Conservation (phyloP, 768 basidiomycete species). For the Mycena albidolilacea region DNA sequence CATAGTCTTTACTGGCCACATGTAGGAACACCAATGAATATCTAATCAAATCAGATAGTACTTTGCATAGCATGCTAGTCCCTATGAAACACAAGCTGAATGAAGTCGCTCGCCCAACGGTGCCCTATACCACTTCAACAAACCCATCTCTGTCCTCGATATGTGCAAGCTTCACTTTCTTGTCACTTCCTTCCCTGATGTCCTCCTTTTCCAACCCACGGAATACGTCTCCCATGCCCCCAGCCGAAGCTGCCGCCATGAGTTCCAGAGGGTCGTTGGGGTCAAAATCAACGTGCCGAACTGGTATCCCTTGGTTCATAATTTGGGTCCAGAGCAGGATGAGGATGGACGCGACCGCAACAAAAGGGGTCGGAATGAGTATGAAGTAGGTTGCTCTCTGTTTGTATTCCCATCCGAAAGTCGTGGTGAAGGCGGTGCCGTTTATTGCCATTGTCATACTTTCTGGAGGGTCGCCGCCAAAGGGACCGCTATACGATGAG, state of each 20-base stretch:
- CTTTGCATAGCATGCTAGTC: no score
- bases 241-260: slow-evolving; percentile 30
- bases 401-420: slow-evolving; percentile 16
- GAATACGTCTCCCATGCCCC: slow-evolving; percentile 17
- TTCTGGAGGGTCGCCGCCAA: not conserved
- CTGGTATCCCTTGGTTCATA: not conserved
- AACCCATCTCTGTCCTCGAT: slow-evolving; percentile 9
- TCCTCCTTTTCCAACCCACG: slow-evolving; percentile 1
- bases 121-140: slow-evolving; percentile 1
- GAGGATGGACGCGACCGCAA: slow-evolving; percentile 14
- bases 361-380: slow-evolving; percentile 14
- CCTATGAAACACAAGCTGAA: no score
- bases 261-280: slow-evolving; percentile 17
- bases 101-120: no score
- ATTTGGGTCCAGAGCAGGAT: slow-evolving; percentile 14
- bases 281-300: slow-evolving; percentile 7
- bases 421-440: not conserved
- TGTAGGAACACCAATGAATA: no score
- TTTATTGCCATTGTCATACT: not conserved
- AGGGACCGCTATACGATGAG: not conserved
- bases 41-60: no score
- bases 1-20: no score
- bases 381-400: not conserved
- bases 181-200: slow-evolving; percentile 6
- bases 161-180: slow-evolving; percentile 13